A percentile compares a stretch with the other conserved stretches of the same genome.
phyloP scores from a whole-genome alignment of 176 grass and related monocot species.

The Saccharum spontaneum region DNA sequence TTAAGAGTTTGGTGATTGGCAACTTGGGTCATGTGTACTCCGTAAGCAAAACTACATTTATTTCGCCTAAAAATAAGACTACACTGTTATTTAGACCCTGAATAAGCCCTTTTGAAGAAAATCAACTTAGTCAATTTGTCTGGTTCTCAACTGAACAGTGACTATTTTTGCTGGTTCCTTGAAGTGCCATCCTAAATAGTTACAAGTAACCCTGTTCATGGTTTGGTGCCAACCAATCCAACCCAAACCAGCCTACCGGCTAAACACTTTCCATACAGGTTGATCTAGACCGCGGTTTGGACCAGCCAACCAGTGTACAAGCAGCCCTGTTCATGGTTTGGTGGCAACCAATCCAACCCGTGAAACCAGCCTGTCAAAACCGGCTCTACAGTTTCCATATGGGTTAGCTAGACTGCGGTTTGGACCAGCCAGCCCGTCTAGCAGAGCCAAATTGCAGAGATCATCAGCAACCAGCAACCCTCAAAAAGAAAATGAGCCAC shows the following conservation, averaged over 20 bases:
- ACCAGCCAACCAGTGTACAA: background rate
- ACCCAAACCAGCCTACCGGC: background rate
- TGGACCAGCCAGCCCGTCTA: background rate
- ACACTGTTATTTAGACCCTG: background rate
- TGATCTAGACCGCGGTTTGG: background rate
- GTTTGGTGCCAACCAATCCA: background rate
- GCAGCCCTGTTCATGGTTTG: background rate
- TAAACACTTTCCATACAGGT: background rate
- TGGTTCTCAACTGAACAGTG: background rate
- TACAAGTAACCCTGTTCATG: background rate
- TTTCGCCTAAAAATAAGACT: background rate
- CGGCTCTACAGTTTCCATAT: background rate
- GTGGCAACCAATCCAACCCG: background rate
- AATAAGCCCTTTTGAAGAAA: background rate
- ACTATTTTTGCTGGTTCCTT: background rate
- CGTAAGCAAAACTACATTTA: background rate
- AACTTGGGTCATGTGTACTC: background rate
- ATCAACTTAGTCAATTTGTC: background rate
- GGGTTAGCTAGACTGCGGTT: background rate
- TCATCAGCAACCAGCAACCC: background rate
- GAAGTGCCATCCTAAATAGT: background rate
- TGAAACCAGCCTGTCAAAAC: background rate
- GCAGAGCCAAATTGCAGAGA: background rate
- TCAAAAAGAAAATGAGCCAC: background rate
- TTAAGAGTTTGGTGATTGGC: background rate